phyloP scores from a whole-genome alignment of 1,284 basidiomycete genomes.

The Rhodotorula sp. region DNA sequence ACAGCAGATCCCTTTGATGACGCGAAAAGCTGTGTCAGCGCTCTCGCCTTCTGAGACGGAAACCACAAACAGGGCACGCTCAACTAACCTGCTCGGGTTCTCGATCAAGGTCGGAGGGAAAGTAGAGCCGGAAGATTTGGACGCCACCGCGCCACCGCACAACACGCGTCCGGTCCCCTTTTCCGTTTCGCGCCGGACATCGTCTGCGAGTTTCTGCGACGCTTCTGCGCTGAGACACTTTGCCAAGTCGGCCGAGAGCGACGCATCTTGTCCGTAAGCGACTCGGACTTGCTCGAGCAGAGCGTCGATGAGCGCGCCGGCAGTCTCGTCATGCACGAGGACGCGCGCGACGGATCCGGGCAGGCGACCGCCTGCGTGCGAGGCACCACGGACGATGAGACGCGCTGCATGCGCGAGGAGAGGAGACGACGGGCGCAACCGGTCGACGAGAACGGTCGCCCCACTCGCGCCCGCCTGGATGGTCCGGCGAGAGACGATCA shows the following conservation, averaged over 20 bases:
- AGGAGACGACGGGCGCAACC: neutral
- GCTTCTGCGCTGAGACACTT: neutral
- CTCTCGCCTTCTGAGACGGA: neutral
- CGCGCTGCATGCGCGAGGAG: constrained; percentile 1
- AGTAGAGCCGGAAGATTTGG: neutral
- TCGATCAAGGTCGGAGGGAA: constrained; percentile 12
- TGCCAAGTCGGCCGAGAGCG: constrained; percentile 10
- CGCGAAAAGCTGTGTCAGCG: neutral
- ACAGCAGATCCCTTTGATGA: neutral
- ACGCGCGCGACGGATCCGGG: constrained; percentile 8
- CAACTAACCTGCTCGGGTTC: constrained; percentile 1
- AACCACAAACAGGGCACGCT: no score
- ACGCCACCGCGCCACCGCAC: neutral
- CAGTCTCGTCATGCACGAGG: constrained; percentile 12
- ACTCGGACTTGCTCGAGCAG: neutral
- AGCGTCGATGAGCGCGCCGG: constrained; percentile 2
- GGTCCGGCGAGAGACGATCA: neutral
- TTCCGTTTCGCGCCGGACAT: neutral
- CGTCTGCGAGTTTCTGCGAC: neutral
- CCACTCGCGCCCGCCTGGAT: neutral
- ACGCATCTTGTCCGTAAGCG: constrained; percentile 6
- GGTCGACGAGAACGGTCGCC: constrained; percentile 9
- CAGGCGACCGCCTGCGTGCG: constrained; percentile 1
- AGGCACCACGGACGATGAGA: constrained; percentile 11
- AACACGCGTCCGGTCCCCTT: neutral